Percentiles rank a stretch among this genome's conserved stretches.
phyloP scores from a whole-genome alignment of 2,329 filamentous ascomycete genomes.

The Atkinsonella texensis region DNA sequence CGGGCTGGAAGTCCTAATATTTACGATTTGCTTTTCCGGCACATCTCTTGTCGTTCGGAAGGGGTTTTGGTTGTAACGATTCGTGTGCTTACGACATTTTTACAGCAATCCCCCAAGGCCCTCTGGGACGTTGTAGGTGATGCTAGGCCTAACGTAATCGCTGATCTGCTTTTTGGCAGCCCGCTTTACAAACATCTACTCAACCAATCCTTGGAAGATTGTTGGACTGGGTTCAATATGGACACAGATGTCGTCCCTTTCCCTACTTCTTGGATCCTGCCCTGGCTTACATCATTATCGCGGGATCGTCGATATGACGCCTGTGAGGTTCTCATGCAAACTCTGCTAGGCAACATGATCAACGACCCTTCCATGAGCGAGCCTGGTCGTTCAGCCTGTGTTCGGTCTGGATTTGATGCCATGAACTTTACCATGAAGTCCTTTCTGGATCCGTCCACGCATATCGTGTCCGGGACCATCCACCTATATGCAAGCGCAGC shows the following conservation, averaged over 20 bases:
- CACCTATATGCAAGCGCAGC: slow-evolving; percentile 52
- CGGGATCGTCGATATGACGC: slow-evolving; percentile 66
- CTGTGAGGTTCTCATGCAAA: slow-evolving; percentile 65
- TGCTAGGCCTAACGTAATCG: slow-evolving; percentile 65
- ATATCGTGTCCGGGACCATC: slow-evolving; percentile 37
- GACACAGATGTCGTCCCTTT: slow-evolving; percentile 41
- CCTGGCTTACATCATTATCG: slow-evolving; percentile 67
- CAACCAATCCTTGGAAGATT: slow-evolving; percentile 41
- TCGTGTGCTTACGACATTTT: slow-evolving; percentile 54
- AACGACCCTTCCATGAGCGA: slow-evolving; percentile 41
- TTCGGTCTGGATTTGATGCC: slow-evolving; percentile 50
- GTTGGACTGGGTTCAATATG: slow-evolving; percentile 28
- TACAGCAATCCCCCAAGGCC: slow-evolving; percentile 63
- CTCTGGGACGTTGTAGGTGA: slow-evolving; percentile 85
- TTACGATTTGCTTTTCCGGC: slow-evolving; percentile 48
- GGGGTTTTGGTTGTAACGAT: slow-evolving; percentile 57
- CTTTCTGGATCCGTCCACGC: slow-evolving; percentile 35
- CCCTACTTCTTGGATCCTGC: slow-evolving; percentile 65
- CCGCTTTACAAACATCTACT: slow-evolving; percentile 52
- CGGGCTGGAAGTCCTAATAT: slow-evolving; percentile 48
- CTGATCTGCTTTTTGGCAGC: slow-evolving; percentile 73
- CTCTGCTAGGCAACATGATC: slow-evolving; percentile 56
- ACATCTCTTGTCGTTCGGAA: slow-evolving; percentile 39
- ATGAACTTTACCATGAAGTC: slow-evolving; percentile 44
- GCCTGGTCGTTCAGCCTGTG: slow-evolving; percentile 48